phyloP scores from a whole-genome alignment of 495 filamentous ascomycete genomes.

The Penicillium lividum region DNA sequence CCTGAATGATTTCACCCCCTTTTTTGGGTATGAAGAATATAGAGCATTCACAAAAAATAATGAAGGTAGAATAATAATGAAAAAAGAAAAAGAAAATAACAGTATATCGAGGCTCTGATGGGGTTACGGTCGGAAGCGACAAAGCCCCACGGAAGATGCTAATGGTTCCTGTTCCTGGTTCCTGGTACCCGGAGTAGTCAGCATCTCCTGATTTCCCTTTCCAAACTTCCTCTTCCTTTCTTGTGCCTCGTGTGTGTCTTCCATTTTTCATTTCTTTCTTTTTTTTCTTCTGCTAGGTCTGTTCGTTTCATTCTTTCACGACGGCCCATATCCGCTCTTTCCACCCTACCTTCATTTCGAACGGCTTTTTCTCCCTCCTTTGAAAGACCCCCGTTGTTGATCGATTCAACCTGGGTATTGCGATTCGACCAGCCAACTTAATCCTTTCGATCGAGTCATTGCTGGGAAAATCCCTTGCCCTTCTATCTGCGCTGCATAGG shows the following conservation, averaged over 20 bases:
- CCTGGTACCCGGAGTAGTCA: constrained; percentile 20
- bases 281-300: constrained; percentile 29
- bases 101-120: background rate
- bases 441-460: constrained; percentile 5
- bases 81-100: background rate
- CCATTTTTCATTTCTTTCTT: constrained; percentile 20
- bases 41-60: background rate
- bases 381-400: constrained; percentile 28
- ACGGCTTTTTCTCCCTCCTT: constrained; percentile 22
- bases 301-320: constrained; percentile 50
- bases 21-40: background rate
- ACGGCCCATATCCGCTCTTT: constrained; percentile 34
- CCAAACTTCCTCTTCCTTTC: constrained; percentile 30
- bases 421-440: constrained; percentile 15
- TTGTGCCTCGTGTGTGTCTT: constrained; percentile 29
- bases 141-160: constrained; percentile 4
- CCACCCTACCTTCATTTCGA: constrained; percentile 30
- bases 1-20: background rate
- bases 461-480: constrained; percentile 16
- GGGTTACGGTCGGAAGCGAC: constrained; percentile 5
- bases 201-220: constrained; percentile 34
- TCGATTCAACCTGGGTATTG: constrained; percentile 33
- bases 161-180: constrained; percentile 2
- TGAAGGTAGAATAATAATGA: background rate
- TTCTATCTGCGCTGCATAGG: constrained; percentile 44